These are phyloP conservation scores for Lagerstroemia speciosa DNA, from an alignment of 345 rosid genomes.

Conservation along the genomic window DNA sequence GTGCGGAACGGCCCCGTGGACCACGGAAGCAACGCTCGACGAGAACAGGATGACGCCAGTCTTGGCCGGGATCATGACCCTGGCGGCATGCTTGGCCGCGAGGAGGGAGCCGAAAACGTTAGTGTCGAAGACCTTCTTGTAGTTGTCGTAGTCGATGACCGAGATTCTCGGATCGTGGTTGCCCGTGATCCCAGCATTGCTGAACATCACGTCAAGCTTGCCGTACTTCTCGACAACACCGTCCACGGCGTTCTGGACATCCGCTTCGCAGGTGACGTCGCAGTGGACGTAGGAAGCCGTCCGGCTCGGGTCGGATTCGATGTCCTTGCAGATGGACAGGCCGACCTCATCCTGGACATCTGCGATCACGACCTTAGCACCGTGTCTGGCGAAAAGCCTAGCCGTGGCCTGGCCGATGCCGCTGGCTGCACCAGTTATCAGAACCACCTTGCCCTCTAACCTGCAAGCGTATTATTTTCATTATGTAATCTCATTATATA, in stretches of 20 bases:
- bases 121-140: background rate
- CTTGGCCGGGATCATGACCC: background rate
- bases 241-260: conserved; percentile 4
- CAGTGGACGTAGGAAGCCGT: conserved; percentile 6
- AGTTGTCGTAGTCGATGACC: background rate
- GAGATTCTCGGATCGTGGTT: background rate
- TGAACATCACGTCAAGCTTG: conserved; percentile 14
- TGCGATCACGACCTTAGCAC: conserved; percentile 15
- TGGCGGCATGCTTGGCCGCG: background rate
- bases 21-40: background rate
- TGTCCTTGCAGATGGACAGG: background rate
- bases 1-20: no score
- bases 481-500: no score
- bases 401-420: conserved; percentile 16
- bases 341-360: conserved; percentile 17
- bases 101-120: background rate
- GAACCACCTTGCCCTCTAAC: conserved; percentile 14
- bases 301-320: background rate
- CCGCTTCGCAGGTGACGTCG: conserved; percentile 16
- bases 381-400: conserved; percentile 11
- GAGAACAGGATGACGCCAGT: conserved; percentile 1
- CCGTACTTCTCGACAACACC: background rate
- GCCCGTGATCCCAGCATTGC: conserved; percentile 7
- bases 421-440: conserved; percentile 17
- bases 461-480: conserved; percentile 7